Evolutionary conservation across 2,329 filamentous ascomycete genomes (phyloP).

Genomic region (Zalaria obscura): DNA sequence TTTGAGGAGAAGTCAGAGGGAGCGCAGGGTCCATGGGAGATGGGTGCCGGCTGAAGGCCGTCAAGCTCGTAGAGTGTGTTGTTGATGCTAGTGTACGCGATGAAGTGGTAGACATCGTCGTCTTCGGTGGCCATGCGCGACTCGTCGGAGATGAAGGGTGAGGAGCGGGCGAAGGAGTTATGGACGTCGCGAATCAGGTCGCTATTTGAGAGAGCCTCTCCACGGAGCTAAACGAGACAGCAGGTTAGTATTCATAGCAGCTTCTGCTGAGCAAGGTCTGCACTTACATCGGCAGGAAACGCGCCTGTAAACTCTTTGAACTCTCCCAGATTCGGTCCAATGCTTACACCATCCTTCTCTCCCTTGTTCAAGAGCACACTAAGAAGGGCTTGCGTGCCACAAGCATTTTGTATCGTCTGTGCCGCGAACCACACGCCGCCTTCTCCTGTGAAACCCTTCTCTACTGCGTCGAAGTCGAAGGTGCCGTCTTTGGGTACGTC

Average conservation of each 20-base stretch:
- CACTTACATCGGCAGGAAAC: conserved; percentile 48
- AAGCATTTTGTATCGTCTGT: conserved; percentile 97
- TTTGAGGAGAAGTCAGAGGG: conserved; percentile 59
- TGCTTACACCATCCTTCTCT: conserved; percentile 40
- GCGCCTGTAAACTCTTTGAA: conserved; percentile 83
- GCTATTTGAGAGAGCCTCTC: conserved; percentile 57
- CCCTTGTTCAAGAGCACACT: conserved; percentile 78
- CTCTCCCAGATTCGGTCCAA: conserved; percentile 55
- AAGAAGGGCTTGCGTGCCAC: conserved; percentile 87
- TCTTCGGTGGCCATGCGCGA: conserved; percentile 54
- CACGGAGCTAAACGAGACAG: conserved; percentile 40
- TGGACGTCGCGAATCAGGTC: conserved; percentile 50
- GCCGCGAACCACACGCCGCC: conserved; percentile 74
- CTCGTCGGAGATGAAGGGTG: conserved; percentile 88
- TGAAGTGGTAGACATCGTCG: conserved; percentile 94
- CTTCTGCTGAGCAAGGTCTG: not conserved
- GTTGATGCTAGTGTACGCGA: conserved; percentile 77
- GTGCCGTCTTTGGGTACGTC: conserved; percentile 63
- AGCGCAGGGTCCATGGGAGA: conserved; percentile 66
- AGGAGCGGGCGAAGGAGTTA: conserved; percentile 79
- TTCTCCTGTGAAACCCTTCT: conserved; percentile 21
- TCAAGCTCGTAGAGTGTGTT: conserved; percentile 85
- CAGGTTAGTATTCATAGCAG: not conserved
- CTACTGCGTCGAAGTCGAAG: conserved; percentile 62
- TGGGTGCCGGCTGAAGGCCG: conserved; percentile 83